These are phyloP conservation scores for Yarrowia sp. DNA, from an alignment of 805 yeast genomes.

Conservation along the genomic window DNA sequence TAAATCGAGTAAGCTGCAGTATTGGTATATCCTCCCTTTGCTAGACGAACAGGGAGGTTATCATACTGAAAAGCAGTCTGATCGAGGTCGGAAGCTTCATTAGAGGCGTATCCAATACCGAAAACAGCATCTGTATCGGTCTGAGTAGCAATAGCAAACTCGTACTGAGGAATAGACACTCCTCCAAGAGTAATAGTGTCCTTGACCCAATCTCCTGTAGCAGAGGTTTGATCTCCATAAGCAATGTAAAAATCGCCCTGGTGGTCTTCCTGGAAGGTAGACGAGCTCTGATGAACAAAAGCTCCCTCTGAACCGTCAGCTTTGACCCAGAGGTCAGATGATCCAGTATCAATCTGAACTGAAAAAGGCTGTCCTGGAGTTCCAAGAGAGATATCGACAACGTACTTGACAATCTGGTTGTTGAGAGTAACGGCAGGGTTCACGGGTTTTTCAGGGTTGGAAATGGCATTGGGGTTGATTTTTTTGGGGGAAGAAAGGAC, in stretches of 20 bases:
- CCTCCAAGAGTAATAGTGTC: constrained; percentile 56
- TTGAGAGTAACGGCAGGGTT: not conserved
- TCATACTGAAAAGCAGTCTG: constrained; percentile 28
- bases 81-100: not conserved
- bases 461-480: not conserved
- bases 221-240: constrained; percentile 41
- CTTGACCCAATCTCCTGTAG: constrained; percentile 54
- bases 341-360: constrained; percentile 65
- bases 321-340: constrained; percentile 62
- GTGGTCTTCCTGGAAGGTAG: constrained; percentile 32
- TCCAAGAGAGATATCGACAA: constrained; percentile 44
- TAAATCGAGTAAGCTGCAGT: constrained; percentile 47
- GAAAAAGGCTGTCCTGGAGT: constrained; percentile 53
- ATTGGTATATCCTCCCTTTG: constrained; percentile 43
- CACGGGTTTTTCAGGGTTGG: not conserved
- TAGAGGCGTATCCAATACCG: constrained; percentile 30
- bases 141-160: constrained; percentile 28
- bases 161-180: constrained; percentile 42
- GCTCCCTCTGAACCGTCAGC: not conserved
- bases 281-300: constrained; percentile 28
- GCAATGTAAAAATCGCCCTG: constrained; percentile 31
- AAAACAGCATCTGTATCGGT: constrained; percentile 27
- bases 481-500: not conserved
- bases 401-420: not conserved
- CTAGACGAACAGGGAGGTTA: constrained; percentile 39